Conservation (phyloP, 495 filamentous ascomycete genomes). For the Neurospora sublineolata region DNA sequence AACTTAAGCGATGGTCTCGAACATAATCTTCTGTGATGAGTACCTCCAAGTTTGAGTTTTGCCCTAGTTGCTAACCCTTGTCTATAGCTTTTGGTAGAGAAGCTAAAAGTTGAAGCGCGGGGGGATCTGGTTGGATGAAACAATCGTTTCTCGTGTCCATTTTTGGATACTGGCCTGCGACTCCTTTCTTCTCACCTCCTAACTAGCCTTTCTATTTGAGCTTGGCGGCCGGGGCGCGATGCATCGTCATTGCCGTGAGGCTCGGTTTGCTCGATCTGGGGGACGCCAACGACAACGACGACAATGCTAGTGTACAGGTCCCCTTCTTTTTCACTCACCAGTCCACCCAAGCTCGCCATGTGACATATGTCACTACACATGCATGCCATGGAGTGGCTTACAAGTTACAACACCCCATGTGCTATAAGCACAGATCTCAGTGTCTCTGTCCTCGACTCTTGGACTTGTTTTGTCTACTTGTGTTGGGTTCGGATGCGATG, state of each 20-base stretch:
- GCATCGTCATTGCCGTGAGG: neutral
- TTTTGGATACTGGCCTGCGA: slow-evolving; percentile 27
- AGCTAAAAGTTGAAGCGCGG: neutral
- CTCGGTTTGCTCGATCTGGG: neutral
- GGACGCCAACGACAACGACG: neutral
- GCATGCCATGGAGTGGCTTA: neutral
- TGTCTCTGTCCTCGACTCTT: neutral
- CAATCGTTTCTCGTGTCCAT: slow-evolving; percentile 42
- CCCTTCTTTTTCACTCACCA: neutral
- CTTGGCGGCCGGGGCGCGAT: neutral
- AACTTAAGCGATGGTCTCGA: neutral
- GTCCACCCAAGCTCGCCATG: neutral
- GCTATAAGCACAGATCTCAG: neutral
- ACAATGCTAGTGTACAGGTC: neutral
- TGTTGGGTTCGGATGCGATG: neutral
- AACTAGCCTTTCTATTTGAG: neutral
- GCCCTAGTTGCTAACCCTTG: neutral
- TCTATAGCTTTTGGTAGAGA: neutral
- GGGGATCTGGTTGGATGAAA: slow-evolving; percentile 35
- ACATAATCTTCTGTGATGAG: neutral
- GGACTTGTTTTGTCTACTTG: neutral
- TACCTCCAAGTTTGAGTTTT: neutral
- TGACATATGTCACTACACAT: neutral
- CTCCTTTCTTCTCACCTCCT: neutral
- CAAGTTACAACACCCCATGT: neutral